Evolutionary conservation across 495 filamentous ascomycete genomes (phyloP), one percentile per base, ranked within the genome.

Genomic region (Penicillium soppii): DNA sequence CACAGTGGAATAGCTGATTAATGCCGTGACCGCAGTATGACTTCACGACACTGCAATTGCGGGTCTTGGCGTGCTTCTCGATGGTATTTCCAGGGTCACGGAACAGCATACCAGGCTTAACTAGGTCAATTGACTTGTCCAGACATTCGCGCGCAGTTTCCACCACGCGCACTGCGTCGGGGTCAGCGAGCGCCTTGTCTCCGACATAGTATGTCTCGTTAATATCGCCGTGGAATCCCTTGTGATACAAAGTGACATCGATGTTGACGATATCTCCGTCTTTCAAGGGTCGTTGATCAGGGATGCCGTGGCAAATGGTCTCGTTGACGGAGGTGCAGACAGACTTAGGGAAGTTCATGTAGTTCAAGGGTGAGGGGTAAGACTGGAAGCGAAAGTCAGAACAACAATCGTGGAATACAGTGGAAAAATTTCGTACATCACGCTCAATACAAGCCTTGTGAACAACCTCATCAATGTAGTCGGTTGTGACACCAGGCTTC

Each of bases 281-380:
- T 40, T 88, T 69, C 7, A 95, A 73, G 7, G 86, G 76, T 19
- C 90, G 79, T 56, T 89, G 79, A 52, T 95, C 90, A 15, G 90
- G 90, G 47, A 95, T 95, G 45, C 90, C 90, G 75, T 95, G 90
- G 71, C 90, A 95, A 63, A 99, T 97, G 49, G 95, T 86, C 71
- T 99, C 94, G 75, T 99, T 99, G 52, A 88, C 64, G 2, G 91
- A 96, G 1, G 91, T 97, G 70, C 94, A 99, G 38, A 97, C 85
- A 1, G 94, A 99, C 76, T 99, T 99, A 48, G 94, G 94, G 75
- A 97, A 99, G 67, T 90, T 77, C 76, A 85, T 84, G 68, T 99
- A 99, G 75, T 99, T 99, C 7, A 99, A 72, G 2, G 92, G 90
- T 0, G 94, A 99, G 0, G 94, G 94, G 61, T 99, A 99, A 10